phyloP scores from a whole-genome alignment of 495 filamentous ascomycete genomes.

The Ascodesmis nigricans region DNA sequence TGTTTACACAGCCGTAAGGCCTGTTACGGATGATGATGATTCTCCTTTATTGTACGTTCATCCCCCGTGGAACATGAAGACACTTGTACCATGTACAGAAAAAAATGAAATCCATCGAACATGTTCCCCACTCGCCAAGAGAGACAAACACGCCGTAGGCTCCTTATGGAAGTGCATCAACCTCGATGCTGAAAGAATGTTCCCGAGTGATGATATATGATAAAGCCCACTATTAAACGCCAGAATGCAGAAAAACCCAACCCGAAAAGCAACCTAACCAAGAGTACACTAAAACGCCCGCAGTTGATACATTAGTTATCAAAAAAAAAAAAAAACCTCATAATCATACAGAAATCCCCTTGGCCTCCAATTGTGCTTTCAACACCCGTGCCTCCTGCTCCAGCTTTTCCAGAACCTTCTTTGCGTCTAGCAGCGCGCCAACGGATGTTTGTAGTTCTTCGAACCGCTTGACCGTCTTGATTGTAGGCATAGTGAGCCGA shows the following conservation, averaged over 20 bases:
- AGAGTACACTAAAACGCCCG: not conserved
- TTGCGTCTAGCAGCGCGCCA: conserved; percentile 50
- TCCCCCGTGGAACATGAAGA: too few relatives aligned
- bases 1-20: too few relatives aligned
- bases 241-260: too few relatives aligned
- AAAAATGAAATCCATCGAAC: not conserved
- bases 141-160: too few relatives aligned
- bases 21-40: too few relatives aligned
- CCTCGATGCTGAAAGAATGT: too few relatives aligned
- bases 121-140: too few relatives aligned
- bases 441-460: conserved; percentile 60
- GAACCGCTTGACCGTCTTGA: conserved; percentile 53
- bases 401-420: conserved; percentile 69
- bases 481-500: conserved; percentile 67
- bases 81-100: not conserved
- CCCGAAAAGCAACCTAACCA: too few relatives aligned
- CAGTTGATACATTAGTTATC: not conserved
- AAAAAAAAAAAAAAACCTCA: not conserved
- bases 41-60: too few relatives aligned
- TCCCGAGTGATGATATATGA: too few relatives aligned
- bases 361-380: conserved; percentile 39
- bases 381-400: conserved; percentile 60
- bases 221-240: too few relatives aligned
- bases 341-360: conserved; percentile 24
- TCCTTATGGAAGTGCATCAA: too few relatives aligned